These are phyloP conservation scores for Irpex lacteus DNA, from an alignment of 1,284 basidiomycete genomes.

Conservation along the genomic window DNA sequence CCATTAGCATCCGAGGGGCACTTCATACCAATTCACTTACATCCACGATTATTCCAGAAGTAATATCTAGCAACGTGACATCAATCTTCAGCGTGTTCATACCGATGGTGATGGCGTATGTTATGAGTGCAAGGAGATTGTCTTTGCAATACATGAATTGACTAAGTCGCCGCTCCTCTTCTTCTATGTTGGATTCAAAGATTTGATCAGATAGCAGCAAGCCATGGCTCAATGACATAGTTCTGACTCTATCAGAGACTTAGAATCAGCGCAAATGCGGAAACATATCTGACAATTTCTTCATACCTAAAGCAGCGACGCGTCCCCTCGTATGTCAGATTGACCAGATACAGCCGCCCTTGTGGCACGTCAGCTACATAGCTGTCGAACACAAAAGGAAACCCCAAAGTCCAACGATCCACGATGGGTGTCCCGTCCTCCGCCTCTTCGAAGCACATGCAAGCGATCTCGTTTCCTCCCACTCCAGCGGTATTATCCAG, in stretches of 20 bases:
- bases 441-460: not conserved
- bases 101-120: not conserved
- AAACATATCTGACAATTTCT: not conserved
- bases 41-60: not conserved
- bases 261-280: not conserved
- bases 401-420: not conserved
- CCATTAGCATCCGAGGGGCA: not conserved
- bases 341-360: not conserved
- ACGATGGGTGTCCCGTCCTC: not conserved
- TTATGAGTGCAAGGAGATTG: not conserved
- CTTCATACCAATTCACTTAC: not conserved
- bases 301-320: not conserved
- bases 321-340: not conserved
- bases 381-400: not conserved
- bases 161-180: not conserved
- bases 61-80: not conserved
- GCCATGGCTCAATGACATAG: not conserved
- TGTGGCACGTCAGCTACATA: not conserved
- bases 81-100: not conserved
- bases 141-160: not conserved
- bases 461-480: not conserved
- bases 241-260: not conserved
- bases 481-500: not conserved
- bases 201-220: not conserved
- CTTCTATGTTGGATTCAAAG: not conserved